A percentile compares a stretch with the other conserved stretches of the same genome.
Conservation (phyloP, 495 filamentous ascomycete species). For the Aspergillus steynii region DNA sequence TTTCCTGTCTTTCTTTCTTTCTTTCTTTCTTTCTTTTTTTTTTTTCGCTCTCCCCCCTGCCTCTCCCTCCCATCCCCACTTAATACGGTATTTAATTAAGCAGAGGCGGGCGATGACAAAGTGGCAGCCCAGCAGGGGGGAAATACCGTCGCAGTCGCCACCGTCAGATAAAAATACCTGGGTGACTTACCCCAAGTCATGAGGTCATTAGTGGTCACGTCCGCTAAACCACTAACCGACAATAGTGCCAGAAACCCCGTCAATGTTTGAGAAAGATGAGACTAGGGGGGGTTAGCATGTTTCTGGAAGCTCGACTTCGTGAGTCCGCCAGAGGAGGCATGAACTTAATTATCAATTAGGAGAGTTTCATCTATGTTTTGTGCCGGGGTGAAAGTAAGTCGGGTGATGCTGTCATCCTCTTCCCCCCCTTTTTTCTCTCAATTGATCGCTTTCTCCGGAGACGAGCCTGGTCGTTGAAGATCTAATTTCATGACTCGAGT, state of each 20-base stretch:
- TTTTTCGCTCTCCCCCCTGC: constrained; percentile 2
- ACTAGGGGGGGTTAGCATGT: neutral
- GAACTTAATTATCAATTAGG: neutral
- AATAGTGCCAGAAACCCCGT: neutral
- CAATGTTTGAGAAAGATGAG: neutral
- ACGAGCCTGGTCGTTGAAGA: too few relatives aligned
- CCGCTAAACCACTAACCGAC: neutral
- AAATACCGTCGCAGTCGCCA: constrained; percentile 6
- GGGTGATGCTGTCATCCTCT: neutral
- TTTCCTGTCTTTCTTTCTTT: constrained; percentile 14
- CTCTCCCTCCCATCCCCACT: constrained; percentile 2
- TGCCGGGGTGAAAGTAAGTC: neutral
- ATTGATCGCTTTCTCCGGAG: neutral
- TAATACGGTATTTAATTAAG: neutral
- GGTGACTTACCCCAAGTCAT: constrained; percentile 3
- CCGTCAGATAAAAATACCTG: constrained; percentile 13
- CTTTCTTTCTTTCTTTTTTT: constrained; percentile 20
- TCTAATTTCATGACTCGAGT: too few relatives aligned
- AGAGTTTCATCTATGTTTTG: neutral
- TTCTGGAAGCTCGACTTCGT: neutral
- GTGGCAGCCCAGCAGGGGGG: constrained; percentile 13
- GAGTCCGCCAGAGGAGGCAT: neutral
- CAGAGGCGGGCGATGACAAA: constrained; percentile 10
- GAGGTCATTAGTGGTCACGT: neutral
- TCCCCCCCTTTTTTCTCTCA: neutral